phyloP scores from a whole-genome alignment of 768 basidiomycete genomes.

The Boletus vermiculosoides region DNA sequence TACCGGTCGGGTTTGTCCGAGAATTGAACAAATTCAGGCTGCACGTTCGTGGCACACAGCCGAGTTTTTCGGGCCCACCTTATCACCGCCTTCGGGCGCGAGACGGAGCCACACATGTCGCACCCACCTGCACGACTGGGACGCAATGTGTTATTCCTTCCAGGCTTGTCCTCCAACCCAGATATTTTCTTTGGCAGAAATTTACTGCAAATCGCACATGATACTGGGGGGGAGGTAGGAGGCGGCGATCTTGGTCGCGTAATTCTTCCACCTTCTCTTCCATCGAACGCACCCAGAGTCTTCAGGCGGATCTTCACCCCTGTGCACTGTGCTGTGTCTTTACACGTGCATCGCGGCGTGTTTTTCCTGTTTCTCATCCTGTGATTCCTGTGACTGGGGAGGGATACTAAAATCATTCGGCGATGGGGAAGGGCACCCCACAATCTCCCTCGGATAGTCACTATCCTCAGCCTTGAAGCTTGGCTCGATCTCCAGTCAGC shows the following conservation, averaged over 20 bases:
- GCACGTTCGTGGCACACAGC: background rate
- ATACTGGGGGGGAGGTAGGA: background rate
- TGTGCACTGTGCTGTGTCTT: background rate
- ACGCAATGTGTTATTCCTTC: background rate
- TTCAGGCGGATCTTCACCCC: background rate
- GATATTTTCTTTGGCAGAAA: background rate
- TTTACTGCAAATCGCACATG: background rate
- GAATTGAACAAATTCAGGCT: background rate
- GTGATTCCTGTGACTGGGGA: background rate
- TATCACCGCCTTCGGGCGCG: background rate
- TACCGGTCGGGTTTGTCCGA: background rate
- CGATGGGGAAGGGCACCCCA: background rate
- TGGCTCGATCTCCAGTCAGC: no score
- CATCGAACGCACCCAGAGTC: background rate
- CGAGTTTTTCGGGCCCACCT: background rate
- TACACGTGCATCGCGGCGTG: background rate
- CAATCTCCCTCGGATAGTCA: background rate
- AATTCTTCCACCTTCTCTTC: background rate
- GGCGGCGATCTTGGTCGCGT: background rate
- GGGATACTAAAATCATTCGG: background rate
- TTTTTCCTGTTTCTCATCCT: background rate
- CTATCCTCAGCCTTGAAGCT: background rate
- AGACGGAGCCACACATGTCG: background rate
- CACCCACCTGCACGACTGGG: background rate
- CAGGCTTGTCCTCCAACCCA: background rate